Evolutionary conservation across 1,284 basidiomycete species (phyloP).

Genomic region (Mycosarcoma maydis): DNA sequence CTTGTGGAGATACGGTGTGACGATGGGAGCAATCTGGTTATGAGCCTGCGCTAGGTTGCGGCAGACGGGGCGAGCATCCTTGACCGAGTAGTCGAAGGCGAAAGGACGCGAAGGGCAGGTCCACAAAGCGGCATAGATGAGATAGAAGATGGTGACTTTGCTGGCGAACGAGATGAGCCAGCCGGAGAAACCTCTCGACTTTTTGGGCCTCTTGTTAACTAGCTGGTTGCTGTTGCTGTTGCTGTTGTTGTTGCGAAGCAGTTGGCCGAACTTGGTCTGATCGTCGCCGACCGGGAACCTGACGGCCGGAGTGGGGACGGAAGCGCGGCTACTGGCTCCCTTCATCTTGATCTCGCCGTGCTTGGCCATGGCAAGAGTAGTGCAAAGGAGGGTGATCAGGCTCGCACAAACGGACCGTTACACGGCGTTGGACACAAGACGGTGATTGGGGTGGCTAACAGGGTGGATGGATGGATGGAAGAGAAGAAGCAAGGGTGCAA

Average conservation of each 20-base stretch:
- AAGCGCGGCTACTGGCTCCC: slow-evolving; percentile 26
- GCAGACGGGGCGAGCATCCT: slow-evolving; percentile 56
- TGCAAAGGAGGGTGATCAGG: slow-evolving; percentile 4
- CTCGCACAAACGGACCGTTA: too few relatives aligned
- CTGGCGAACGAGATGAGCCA: slow-evolving; percentile 41
- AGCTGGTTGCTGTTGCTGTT: slow-evolving; percentile 2
- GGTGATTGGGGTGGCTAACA: too few relatives aligned
- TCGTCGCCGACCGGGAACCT: slow-evolving; percentile 23
- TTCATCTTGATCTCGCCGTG: slow-evolving; percentile 24
- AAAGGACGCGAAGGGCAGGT: slow-evolving; percentile 59
- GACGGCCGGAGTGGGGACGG: slow-evolving; percentile 39
- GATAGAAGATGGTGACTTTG: slow-evolving; percentile 48
- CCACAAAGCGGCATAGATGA: slow-evolving; percentile 56
- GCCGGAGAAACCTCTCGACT: slow-evolving; percentile 26
- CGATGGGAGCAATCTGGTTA: slow-evolving; percentile 49
- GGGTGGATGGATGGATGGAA: slow-evolving; percentile 5
- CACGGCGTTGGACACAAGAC: too few relatives aligned
- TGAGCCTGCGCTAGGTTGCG: slow-evolving; percentile 57
- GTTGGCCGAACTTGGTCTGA: slow-evolving; percentile 5
- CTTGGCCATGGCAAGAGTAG: slow-evolving; percentile 5
- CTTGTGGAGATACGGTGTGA: slow-evolving; percentile 42
- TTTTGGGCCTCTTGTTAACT: slow-evolving; percentile 4
- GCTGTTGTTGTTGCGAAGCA: slow-evolving; percentile 8
- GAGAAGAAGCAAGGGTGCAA: slow-evolving; percentile 1
- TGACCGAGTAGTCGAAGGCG: slow-evolving; percentile 54